Evolutionary conservation across 2,329 filamentous ascomycete genomes (phyloP).

Genomic region (Massarina eburnea): DNA sequence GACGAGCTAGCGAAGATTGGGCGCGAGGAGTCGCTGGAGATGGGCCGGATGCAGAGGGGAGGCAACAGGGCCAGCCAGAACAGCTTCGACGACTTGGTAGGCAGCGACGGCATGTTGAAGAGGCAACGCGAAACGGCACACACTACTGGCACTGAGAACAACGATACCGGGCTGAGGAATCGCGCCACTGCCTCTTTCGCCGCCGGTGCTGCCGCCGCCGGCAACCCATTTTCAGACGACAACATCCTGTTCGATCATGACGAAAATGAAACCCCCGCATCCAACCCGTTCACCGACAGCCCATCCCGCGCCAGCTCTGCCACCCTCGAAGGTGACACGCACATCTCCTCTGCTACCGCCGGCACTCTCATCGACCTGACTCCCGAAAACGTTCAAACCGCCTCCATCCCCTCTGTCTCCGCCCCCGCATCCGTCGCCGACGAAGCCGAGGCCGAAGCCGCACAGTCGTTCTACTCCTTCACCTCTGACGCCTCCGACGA

Average conservation of each 20-base stretch:
- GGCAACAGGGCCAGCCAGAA: constrained; percentile 12
- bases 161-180: constrained; percentile 23
- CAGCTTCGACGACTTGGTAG: constrained; percentile 47
- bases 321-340: constrained; percentile 25
- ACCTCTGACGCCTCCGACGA: constrained; percentile 26
- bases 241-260: constrained; percentile 43
- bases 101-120: constrained; percentile 43
- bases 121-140: constrained; percentile 24
- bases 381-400: constrained; percentile 23
- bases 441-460: constrained; percentile 20
- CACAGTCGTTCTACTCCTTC: constrained; percentile 44
- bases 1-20: constrained; percentile 43
- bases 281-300: constrained; percentile 27
- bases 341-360: constrained; percentile 11
- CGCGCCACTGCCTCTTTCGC: constrained; percentile 42
- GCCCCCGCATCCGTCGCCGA: constrained; percentile 11
- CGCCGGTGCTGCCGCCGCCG: constrained; percentile 39
- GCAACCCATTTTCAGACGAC: constrained; percentile 51
- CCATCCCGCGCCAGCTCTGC: constrained; percentile 33
- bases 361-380: constrained; percentile 37
- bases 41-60: constrained; percentile 14
- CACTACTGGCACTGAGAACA: constrained; percentile 13
- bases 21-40: constrained; percentile 24
- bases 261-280: constrained; percentile 33
- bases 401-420: constrained; percentile 18